These are phyloP conservation scores for Mytilinidion resinicola DNA, from an alignment of 495 filamentous ascomycete species.

Conservation along the genomic window DNA sequence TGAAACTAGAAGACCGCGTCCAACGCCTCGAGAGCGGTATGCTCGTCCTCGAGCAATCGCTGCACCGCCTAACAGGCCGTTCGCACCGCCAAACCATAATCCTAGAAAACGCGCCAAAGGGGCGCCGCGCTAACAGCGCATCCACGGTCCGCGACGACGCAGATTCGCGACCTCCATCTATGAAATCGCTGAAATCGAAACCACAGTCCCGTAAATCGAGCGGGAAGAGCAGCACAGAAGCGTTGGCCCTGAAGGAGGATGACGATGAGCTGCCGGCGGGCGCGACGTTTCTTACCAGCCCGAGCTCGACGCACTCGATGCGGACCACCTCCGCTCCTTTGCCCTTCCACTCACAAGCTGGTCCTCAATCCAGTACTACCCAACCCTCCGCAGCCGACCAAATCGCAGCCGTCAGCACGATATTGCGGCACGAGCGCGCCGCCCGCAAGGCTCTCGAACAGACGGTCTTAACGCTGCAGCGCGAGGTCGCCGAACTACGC, in stretches of 20 bases:
- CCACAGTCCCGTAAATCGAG: conserved; percentile 1
- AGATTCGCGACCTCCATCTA: not conserved
- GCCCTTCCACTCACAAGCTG: too few species aligned
- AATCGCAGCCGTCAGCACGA: conserved; percentile 6
- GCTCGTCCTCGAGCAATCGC: conserved; percentile 12
- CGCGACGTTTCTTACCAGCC: not conserved
- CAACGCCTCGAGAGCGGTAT: conserved; percentile 18
- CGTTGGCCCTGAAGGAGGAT: not conserved
- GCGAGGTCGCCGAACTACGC: conserved; percentile 18
- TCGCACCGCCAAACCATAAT: conserved; percentile 28
- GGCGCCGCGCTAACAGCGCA: conserved; percentile 15
- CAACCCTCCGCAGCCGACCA: conserved; percentile 7
- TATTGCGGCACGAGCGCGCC: conserved; percentile 18
- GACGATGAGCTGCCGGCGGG: not conserved
- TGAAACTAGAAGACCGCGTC: conserved; percentile 23
- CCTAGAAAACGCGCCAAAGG: conserved; percentile 28
- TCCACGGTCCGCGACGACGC: conserved; percentile 3
- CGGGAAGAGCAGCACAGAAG: not conserved
- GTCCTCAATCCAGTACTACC: not conserved
- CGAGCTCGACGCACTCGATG: not conserved
- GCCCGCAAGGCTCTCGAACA: conserved; percentile 22
- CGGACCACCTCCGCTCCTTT: not conserved
- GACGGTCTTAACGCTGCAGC: conserved; percentile 17
- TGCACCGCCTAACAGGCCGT: conserved; percentile 22
- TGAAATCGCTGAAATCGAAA: too few species aligned